Conservation (phyloP, 2,329 filamentous ascomycete species). For the Trichoderma lentiforme region DNA sequence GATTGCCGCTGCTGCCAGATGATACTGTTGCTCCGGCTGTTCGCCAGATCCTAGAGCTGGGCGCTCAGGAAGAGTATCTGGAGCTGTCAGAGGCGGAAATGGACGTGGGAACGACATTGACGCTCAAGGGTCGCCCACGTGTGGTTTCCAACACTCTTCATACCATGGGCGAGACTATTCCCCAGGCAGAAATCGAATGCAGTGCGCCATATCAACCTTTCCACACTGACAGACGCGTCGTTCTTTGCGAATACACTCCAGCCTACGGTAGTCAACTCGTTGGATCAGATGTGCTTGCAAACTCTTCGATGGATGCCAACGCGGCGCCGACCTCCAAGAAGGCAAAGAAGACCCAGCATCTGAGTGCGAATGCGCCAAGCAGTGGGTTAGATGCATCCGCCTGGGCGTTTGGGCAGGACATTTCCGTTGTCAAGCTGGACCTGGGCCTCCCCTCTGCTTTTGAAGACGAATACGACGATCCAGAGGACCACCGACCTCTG, state of each 20-base stretch:
- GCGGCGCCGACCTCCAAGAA: conserved; percentile 36
- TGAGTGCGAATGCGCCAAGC: neutral
- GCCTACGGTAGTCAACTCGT: conserved; percentile 34
- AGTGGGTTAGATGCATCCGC: conserved; percentile 25
- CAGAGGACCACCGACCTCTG: conserved; percentile 57
- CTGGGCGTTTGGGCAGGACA: conserved; percentile 61
- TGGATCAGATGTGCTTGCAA: conserved; percentile 39
- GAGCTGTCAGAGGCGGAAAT: conserved; percentile 52
- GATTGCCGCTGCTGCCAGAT: conserved; percentile 61
- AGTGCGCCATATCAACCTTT: conserved; percentile 95
- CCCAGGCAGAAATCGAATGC: conserved; percentile 86
- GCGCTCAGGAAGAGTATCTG: conserved; percentile 53
- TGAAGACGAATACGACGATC: conserved; percentile 51
- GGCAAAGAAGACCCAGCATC: conserved; percentile 30
- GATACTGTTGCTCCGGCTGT: conserved; percentile 55
- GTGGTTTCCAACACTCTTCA: conserved; percentile 30
- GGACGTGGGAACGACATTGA: conserved; percentile 53
- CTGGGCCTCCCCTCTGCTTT: conserved; percentile 44
- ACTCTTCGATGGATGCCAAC: conserved; percentile 41
- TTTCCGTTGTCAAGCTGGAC: conserved; percentile 51
- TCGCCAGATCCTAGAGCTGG: conserved; percentile 48
- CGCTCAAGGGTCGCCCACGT: conserved; percentile 43
- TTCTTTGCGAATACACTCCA: conserved; percentile 63
- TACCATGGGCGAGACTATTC: conserved; percentile 61
- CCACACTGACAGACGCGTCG: conserved; percentile 83